These are phyloP conservation scores for Cryptococcus amylolentus DNA, from an alignment of 1,284 basidiomycete species.

Conservation along the genomic window DNA sequence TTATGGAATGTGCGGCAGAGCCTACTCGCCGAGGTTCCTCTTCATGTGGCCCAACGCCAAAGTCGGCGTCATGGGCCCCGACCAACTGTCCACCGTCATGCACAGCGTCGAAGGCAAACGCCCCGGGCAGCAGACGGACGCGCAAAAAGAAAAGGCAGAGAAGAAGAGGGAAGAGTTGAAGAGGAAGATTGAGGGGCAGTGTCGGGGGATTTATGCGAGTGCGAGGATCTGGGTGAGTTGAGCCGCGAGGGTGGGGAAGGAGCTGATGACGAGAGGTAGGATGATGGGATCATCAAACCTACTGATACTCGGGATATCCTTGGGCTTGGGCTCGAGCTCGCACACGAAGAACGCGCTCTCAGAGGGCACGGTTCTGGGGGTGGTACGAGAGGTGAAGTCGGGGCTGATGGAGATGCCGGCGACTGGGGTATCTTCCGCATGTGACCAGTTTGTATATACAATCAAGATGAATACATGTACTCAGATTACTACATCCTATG, in stretches of 20 bases:
- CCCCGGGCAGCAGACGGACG: background rate
- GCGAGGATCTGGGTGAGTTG: constrained; percentile 69
- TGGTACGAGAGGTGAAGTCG: constrained; percentile 50
- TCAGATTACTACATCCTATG: no score
- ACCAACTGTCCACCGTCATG: constrained; percentile 90
- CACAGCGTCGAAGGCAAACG: constrained; percentile 58
- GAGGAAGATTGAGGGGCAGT: constrained; percentile 79
- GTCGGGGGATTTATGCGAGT: constrained; percentile 77
- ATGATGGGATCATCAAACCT: constrained; percentile 90
- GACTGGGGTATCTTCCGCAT: constrained; percentile 88
- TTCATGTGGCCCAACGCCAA: constrained; percentile 99
- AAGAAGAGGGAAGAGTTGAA: constrained; percentile 54
- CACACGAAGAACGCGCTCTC: constrained; percentile 51
- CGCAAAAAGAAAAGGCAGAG: constrained; percentile 8
- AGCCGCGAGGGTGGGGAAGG: background rate
- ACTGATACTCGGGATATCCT: constrained; percentile 85
- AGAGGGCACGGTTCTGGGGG: constrained; percentile 42
- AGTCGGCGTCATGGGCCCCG: constrained; percentile 94
- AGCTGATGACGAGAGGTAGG: constrained; percentile 41
- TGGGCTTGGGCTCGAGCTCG: constrained; percentile 75
- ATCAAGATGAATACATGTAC: no score
- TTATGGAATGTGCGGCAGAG: constrained; percentile 87
- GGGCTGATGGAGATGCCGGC: constrained; percentile 68
- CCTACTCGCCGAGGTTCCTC: constrained; percentile 89
- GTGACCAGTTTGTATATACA: constrained; percentile 53